Percentiles rank a stretch among this genome's conserved stretches.
Conservation (phyloP, 2,329 filamentous ascomycete species). For the Tetracladium maxilliforme region DNA sequence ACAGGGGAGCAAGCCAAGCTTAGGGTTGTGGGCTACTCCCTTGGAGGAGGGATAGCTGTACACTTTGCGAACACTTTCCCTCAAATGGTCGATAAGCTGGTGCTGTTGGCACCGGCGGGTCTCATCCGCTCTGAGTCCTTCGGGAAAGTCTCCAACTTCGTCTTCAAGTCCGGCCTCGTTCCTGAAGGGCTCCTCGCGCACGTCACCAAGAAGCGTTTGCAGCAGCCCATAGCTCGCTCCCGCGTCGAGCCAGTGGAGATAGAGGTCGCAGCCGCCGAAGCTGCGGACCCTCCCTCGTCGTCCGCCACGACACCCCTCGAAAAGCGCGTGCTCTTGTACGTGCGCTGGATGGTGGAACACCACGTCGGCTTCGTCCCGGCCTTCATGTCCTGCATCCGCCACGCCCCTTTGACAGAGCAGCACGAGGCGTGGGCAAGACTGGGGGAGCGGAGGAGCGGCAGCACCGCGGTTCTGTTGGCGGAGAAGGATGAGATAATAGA, state of each 20-base stretch:
- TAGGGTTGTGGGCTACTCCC: conserved; percentile 62
- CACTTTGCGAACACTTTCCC: conserved; percentile 59
- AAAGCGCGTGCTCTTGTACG: conserved; percentile 12
- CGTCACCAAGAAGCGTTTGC: conserved; percentile 31
- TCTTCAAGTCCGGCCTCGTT: conserved; percentile 39
- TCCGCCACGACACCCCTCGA: conserved; percentile 6
- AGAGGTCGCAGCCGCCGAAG: conserved; percentile 9
- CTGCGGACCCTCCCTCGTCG: conserved; percentile 3
- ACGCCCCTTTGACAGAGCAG: conserved; percentile 37
- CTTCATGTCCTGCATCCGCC: conserved; percentile 41
- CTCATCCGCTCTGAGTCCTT: conserved; percentile 46
- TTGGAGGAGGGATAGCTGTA: conserved; percentile 61
- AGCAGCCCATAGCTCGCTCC: conserved; percentile 36
- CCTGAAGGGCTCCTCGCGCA: conserved; percentile 34
- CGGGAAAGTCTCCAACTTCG: conserved; percentile 28
- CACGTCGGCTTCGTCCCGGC: conserved; percentile 43
- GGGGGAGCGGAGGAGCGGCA: conserved; percentile 25
- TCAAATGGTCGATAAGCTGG: conserved; percentile 49
- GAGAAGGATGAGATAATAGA: conserved; percentile 36
- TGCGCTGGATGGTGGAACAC: conserved; percentile 41
- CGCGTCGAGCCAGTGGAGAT: conserved; percentile 16
- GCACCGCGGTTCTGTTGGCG: conserved; percentile 31
- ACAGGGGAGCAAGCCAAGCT: conserved; percentile 35
- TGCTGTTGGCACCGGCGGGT: conserved; percentile 68
- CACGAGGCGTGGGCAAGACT: conserved; percentile 33